Evolutionary conservation across 371 early-diverging fungal genomes (phyloP).

Genomic region (Actinomortierella ambigua): DNA sequence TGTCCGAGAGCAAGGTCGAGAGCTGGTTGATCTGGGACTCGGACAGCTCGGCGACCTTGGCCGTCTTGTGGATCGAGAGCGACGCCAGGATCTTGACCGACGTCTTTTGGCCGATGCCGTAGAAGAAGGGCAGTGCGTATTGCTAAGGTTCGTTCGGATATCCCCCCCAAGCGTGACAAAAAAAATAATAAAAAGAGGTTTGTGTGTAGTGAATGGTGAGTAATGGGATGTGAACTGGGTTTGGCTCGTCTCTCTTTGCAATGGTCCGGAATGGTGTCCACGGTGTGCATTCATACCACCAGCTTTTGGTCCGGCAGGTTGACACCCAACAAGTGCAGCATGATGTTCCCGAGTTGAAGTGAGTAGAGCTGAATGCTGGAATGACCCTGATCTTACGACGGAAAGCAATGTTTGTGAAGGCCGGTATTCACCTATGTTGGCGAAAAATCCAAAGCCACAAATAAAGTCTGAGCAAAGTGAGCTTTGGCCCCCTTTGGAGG

Average conservation of each 20-base stretch:
- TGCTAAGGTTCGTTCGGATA: constrained; percentile 10
- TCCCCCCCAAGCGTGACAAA: too few relatives aligned
- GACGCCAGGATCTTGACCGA: constrained; percentile 78
- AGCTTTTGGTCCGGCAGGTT: constrained; percentile 92
- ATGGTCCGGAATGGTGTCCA: too few relatives aligned
- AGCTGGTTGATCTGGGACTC: constrained; percentile 90
- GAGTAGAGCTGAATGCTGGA: not conserved
- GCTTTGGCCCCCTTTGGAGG: too few relatives aligned
- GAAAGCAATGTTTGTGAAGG: constrained; percentile 4
- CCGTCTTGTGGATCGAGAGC: constrained; percentile 77
- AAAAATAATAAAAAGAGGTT: not conserved
- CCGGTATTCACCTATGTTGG: too few relatives aligned
- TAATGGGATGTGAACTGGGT: not conserved
- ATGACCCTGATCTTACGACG: not conserved
- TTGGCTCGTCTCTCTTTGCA: too few relatives aligned
- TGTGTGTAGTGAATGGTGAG: not conserved
- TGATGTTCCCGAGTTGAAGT: constrained; percentile 28
- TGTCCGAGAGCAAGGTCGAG: constrained; percentile 79
- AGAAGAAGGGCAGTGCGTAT: constrained; percentile 80
- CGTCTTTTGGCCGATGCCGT: constrained; percentile 88
- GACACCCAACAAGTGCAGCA: constrained; percentile 92
- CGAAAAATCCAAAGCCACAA: too few relatives aligned
- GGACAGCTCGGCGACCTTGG: constrained; percentile 82
- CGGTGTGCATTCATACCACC: constrained; percentile 56
- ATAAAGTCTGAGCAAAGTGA: too few relatives aligned